Base-by-base conservation (phyloP, 306 rosid genomes). In the Bauhinia variegata region DNA sequence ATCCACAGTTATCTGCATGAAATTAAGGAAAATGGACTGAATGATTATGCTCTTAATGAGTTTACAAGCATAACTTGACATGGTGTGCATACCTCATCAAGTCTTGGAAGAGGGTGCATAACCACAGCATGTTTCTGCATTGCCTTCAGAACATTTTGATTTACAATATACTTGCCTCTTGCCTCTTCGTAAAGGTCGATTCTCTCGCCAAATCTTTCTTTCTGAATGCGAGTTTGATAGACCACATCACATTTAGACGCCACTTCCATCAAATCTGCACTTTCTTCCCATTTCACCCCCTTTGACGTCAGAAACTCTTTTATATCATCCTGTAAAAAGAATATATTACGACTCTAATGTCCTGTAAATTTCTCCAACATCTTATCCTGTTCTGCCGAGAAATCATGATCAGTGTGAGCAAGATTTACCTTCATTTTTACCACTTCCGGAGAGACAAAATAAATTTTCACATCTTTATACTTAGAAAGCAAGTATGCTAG, bases 51-150 rank as follows among this genome's bases (percentile, higher is more conserved):
- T n/a, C 8, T 18, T 8, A 42, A 50, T 41, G 30, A 49, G 33
- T 14, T 6, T 31, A 23, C 9, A 62, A 50, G 56, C 32, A 11
- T 4, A 11, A 19, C 13, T 60, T 30, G 8, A 36, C 15, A 46
- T 54, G 42, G 41, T 7, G 15, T 23, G 6, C 51, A 62, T 82
- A 67, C 89, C 71, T 79, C 87, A 59, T 85, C 89, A 53, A 82
- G 85, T 79, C 89, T 78, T 14, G 89, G 89, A 7, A 84, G 78
- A 62, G 86, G 86, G 54, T 81, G 89, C 89, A 81, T 78, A 63
- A 84, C 70, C 33, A 84, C 84, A 31, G 75, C 86, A 61, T 84
- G 80, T 65, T 76, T 81, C 74, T 70, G 84, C 86, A 78, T 72
- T 65, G 69, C 80, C 61, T 75, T 65, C 70, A 81, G 52, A 48